Percentiles rank a stretch among this genome's conserved stretches.
phyloP scores from a whole-genome alignment of 164 flowering plant species.

The Kalanchoe fedtschenkoi region DNA sequence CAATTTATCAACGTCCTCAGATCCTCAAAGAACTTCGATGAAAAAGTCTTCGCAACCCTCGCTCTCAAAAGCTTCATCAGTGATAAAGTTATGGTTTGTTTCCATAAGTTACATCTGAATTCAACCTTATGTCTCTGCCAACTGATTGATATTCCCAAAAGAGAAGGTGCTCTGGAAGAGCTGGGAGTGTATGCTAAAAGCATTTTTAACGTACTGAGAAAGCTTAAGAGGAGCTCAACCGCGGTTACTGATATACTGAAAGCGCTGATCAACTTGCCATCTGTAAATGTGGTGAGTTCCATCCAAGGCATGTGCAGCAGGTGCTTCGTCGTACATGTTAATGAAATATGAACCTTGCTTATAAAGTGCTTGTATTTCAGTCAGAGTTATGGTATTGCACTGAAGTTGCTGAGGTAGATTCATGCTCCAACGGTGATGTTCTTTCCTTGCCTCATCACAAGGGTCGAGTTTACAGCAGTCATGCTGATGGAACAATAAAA shows the following conservation, averaged over 20 bases:
- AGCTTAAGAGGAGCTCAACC: constrained; percentile 38
- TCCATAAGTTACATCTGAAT: not conserved
- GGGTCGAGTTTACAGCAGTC: constrained; percentile 46
- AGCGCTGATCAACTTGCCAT: constrained; percentile 51
- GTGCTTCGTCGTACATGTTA: not conserved
- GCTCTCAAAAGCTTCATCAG: constrained; percentile 45
- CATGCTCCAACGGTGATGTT: constrained; percentile 43
- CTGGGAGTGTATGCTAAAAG: constrained; percentile 48
- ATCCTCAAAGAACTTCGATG: constrained; percentile 56
- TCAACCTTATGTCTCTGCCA: not conserved
- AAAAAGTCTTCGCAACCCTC: constrained; percentile 52
- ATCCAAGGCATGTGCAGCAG: not conserved
- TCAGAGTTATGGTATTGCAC: constrained; percentile 51
- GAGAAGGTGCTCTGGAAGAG: constrained; percentile 42
- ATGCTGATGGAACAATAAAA: constrained; percentile 72
- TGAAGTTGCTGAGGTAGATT: constrained; percentile 40
- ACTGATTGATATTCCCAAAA: not conserved
- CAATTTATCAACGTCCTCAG: constrained; percentile 52
- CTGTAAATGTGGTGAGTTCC: constrained; percentile 48
- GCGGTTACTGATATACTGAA: constrained; percentile 37
- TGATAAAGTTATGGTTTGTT: constrained; percentile 31
- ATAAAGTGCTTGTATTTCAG: constrained; percentile 17
- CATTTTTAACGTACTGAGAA: constrained; percentile 52
- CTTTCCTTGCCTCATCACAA: constrained; percentile 38
- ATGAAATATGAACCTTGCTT: not conserved